A percentile compares a stretch with the other conserved stretches of the same genome.
Conservation (phyloP, 495 filamentous ascomycete species). For the Neurospora cerealis region DNA sequence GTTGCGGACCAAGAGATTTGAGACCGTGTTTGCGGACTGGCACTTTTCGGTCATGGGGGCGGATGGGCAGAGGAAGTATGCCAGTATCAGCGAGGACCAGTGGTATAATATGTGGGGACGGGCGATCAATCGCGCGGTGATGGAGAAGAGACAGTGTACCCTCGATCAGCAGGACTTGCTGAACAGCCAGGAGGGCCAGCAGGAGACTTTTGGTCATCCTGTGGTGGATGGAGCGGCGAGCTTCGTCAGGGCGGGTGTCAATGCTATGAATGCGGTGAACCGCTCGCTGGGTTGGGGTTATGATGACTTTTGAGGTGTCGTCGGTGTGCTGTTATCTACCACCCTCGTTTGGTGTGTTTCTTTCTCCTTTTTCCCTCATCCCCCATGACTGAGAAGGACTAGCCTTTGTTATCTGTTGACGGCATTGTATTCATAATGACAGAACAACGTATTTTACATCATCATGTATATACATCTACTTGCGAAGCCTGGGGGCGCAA, state of each 20-base stretch:
- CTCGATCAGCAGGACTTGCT: conserved; percentile 33
- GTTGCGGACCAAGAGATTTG: conserved; percentile 51
- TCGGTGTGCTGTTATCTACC: no score
- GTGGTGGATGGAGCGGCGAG: conserved; percentile 20
- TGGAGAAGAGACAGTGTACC: conserved; percentile 28
- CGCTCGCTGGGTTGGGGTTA: conserved; percentile 37
- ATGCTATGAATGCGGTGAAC: conserved; percentile 35
- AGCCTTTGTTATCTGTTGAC: background rate
- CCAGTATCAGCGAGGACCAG: conserved; percentile 35
- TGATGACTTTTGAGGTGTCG: conserved; percentile 4
- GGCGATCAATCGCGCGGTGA: conserved; percentile 30
- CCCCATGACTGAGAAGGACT: background rate
- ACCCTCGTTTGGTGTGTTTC: no score
- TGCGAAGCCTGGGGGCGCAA: no score
- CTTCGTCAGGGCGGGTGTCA: conserved; percentile 27
- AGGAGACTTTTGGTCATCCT: conserved; percentile 10
- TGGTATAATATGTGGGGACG: conserved; percentile 39
- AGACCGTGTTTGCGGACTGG: conserved; percentile 47
- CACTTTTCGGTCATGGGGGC: conserved; percentile 28
- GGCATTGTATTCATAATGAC: background rate
- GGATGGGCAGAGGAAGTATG: conserved; percentile 29
- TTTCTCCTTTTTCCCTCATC: background rate
- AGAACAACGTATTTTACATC: background rate
- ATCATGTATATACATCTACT: background rate
- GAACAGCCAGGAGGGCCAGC: conserved; percentile 24